Evolutionary conservation across 805 yeast genomes (phyloP).

Genomic region (Diddensiella transvaalensis): DNA sequence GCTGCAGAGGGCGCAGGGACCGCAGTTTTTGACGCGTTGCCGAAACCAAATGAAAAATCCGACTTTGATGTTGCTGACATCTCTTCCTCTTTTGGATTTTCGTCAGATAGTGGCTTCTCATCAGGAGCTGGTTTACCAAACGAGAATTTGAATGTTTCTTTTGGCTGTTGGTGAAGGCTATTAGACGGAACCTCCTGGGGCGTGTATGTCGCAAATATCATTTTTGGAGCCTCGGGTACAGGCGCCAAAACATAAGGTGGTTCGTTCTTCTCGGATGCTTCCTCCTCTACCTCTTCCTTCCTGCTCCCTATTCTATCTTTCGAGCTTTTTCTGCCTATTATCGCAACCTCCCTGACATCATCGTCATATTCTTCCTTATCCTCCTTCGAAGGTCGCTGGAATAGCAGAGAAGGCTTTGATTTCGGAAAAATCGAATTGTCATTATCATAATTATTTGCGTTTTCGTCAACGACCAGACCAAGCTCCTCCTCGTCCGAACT

Average conservation of each 20-base stretch:
- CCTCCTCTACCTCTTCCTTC: too few relatives aligned
- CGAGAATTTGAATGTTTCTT: not conserved
- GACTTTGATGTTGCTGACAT: not conserved
- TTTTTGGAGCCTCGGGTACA: too few relatives aligned
- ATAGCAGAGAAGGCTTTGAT: not conserved
- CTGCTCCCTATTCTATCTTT: too few relatives aligned
- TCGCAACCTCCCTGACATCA: too few relatives aligned
- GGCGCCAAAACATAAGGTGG: too few relatives aligned
- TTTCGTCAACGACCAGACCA: not conserved
- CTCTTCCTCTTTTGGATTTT: not conserved
- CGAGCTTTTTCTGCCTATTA: too few relatives aligned
- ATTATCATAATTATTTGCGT: not conserved
- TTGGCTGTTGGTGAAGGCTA: not conserved
- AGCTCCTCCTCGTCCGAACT: slow-evolving; percentile 28
- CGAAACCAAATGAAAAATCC: not conserved
- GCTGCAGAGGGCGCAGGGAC: not conserved
- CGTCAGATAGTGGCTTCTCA: too few relatives aligned
- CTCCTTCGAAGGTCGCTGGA: not conserved
- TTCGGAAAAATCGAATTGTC: not conserved
- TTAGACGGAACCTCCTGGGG: not conserved
- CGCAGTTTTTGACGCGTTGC: not conserved
- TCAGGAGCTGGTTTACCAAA: not conserved
- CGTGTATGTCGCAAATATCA: not conserved
- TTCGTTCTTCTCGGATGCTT: too few relatives aligned
- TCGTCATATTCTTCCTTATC: not conserved